Conservation (phyloP, 768 basidiomycete species). For the Dioszegia crocea region DNA sequence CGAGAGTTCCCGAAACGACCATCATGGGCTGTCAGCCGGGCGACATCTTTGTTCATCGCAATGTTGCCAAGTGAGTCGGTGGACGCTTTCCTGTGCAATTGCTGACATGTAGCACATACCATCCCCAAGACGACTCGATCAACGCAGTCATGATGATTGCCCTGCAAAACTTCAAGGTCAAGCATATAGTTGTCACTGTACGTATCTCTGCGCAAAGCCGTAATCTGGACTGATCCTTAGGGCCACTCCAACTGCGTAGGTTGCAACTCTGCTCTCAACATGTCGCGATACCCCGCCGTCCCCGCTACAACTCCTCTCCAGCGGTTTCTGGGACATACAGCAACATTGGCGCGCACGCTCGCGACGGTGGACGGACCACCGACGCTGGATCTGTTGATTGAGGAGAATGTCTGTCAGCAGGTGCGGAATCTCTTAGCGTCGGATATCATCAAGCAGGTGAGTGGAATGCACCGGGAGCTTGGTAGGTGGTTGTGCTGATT, state of each 20-base stretch:
- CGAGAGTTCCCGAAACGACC: slow-evolving; percentile 40
- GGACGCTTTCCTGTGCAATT: no score
- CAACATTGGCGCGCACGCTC: slow-evolving; percentile 23
- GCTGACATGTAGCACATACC: slow-evolving; percentile 24
- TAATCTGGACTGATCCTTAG: no score
- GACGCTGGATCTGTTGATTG: slow-evolving; percentile 31
- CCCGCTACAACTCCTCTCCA: slow-evolving; percentile 30
- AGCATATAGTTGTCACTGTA: slow-evolving; percentile 42
- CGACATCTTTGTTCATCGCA: slow-evolving; percentile 40
- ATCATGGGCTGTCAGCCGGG: slow-evolving; percentile 40
- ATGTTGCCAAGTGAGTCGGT: slow-evolving; percentile 35
- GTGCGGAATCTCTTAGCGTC: slow-evolving; percentile 35
- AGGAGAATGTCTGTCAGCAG: slow-evolving; percentile 43
- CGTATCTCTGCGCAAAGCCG: no score
- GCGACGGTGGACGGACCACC: slow-evolving; percentile 25
- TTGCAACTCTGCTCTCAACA: slow-evolving; percentile 34
- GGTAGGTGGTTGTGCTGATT: slow-evolving; percentile 6
- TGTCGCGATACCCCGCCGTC: slow-evolving; percentile 26
- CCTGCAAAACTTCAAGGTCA: slow-evolving; percentile 42
- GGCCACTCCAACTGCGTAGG: slow-evolving; percentile 45
- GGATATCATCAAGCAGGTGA: slow-evolving; percentile 31
- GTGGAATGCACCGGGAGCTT: slow-evolving; percentile 5
- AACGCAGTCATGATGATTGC: slow-evolving; percentile 44
- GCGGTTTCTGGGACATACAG: slow-evolving; percentile 30
- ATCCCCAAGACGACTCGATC: slow-evolving; percentile 37